Conservation (phyloP, 164 flowering plant species). For the Warburgia ugandensis region DNA sequence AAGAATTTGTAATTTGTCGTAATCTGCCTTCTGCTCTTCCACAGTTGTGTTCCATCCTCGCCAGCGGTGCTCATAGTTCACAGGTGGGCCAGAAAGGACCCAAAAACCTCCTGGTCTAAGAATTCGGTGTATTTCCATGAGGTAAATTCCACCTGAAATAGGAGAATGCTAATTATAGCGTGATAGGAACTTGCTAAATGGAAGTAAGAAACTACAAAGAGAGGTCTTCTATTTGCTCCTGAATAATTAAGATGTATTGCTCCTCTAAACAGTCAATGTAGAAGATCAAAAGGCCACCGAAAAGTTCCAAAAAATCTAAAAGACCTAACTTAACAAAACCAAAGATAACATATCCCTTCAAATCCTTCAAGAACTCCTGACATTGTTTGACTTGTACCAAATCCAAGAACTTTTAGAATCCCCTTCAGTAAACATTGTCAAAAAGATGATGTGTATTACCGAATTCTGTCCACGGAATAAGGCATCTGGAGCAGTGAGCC, state of each 20-base stretch:
- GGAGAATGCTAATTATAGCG: slow-evolving; percentile 1
- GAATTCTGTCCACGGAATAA: slow-evolving; percentile 98
- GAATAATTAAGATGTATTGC: background rate
- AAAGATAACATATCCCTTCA: too few relatives aligned
- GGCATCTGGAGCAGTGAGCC: slow-evolving; percentile 99
- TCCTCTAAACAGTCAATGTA: background rate
- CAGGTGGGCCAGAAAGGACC: slow-evolving; percentile 98
- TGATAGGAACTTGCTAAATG: background rate
- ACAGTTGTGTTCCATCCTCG: slow-evolving; percentile 94
- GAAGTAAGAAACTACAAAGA: background rate
- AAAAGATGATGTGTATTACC: slow-evolving; percentile 54
- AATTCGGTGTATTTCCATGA: slow-evolving; percentile 81
- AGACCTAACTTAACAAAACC: too few relatives aligned
- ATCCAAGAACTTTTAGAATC: too few relatives aligned
- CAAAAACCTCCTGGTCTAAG: slow-evolving; percentile 99
- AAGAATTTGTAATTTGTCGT: slow-evolving; percentile 63
- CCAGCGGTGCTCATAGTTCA: slow-evolving; percentile 87
- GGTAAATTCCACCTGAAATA: slow-evolving; percentile 87
- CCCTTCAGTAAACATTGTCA: too few relatives aligned
- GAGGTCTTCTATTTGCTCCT: background rate
- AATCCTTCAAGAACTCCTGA: too few relatives aligned
- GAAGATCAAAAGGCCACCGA: slow-evolving; percentile 1
- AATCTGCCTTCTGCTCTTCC: slow-evolving; percentile 81
- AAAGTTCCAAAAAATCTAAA: too few relatives aligned
- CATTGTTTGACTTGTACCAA: too few relatives aligned